Conservation (phyloP, 164 flowering plant genomes). For the Kalanchoe fedtschenkoi region DNA sequence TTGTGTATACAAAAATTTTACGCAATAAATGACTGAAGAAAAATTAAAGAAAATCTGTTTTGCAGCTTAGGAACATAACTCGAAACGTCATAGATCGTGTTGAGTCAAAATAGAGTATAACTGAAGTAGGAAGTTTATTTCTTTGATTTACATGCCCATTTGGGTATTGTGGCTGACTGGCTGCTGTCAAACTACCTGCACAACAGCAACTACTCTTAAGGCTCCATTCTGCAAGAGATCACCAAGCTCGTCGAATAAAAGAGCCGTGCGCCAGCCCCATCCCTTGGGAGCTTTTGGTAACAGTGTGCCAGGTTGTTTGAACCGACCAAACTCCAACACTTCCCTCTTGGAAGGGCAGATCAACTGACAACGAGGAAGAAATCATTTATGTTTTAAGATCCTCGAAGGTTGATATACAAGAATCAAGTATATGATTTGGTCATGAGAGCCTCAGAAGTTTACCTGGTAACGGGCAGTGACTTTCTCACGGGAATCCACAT, state of each 20-base stretch:
- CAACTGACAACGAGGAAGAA: constrained; percentile 27
- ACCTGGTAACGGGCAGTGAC: constrained; percentile 98
- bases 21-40: too few relatives aligned
- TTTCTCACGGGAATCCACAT: constrained; percentile 84
- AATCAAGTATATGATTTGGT: too few relatives aligned
- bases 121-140: too few relatives aligned
- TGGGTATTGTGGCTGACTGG: too few relatives aligned
- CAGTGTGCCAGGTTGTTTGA: constrained; percentile 84
- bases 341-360: constrained; percentile 94
- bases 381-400: not conserved
- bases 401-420: too few relatives aligned
- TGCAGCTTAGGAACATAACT: too few relatives aligned
- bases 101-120: too few relatives aligned
- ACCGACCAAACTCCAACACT: constrained; percentile 86
- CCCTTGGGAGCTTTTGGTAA: constrained; percentile 98
- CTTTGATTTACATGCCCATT: too few relatives aligned
- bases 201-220: constrained; percentile 74
- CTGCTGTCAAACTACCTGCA: constrained; percentile 62
- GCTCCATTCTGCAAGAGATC: constrained; percentile 88
- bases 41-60: too few relatives aligned
- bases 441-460: not conserved
- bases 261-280: constrained; percentile 98
- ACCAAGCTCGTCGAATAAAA: constrained; percentile 76
- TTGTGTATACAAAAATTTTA: too few relatives aligned
- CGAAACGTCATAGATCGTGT: too few relatives aligned